Conservation (phyloP, 352 stramenopile genomes). For the Stephanocyclus meneghinianus region DNA sequence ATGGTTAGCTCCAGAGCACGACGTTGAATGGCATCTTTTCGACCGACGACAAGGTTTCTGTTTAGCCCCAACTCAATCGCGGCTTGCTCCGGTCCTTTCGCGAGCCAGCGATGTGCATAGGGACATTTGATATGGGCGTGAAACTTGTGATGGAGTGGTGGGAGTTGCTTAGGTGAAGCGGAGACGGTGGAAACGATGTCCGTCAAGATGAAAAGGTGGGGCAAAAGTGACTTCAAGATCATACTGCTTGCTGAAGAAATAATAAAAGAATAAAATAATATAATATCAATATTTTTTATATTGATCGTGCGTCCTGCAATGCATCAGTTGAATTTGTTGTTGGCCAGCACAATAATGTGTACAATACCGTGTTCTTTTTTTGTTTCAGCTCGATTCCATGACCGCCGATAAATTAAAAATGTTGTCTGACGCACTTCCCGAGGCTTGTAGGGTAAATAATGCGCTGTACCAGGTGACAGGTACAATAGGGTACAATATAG, state of each 20-base stretch:
- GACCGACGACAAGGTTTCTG: conserved; percentile 6
- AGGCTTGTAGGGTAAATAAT: too few species aligned
- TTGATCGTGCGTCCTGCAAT: too few species aligned
- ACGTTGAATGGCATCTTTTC: background rate
- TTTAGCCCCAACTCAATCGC: conserved; percentile 29
- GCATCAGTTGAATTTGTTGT: too few species aligned
- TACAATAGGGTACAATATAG: too few species aligned
- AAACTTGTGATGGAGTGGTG: conserved; percentile 28
- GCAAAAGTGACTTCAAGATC: background rate
- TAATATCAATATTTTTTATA: too few species aligned
- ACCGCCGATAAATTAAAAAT: too few species aligned
- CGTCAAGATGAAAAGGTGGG: background rate
- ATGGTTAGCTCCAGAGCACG: background rate
- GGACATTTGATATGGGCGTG: conserved; percentile 42
- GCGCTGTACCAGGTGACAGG: too few species aligned
- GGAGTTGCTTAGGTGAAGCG: conserved; percentile 1
- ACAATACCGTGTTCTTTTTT: too few species aligned
- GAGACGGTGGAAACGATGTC: background rate
- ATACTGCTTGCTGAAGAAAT: background rate
- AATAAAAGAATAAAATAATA: too few species aligned
- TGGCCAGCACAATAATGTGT: too few species aligned
- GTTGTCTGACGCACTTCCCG: too few species aligned
- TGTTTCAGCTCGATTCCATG: too few species aligned
- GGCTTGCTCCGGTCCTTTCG: conserved; percentile 44
- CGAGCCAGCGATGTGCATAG: conserved; percentile 44